phyloP scores from a whole-genome alignment of 768 basidiomycete species.

The Cantharellus anzutake region DNA sequence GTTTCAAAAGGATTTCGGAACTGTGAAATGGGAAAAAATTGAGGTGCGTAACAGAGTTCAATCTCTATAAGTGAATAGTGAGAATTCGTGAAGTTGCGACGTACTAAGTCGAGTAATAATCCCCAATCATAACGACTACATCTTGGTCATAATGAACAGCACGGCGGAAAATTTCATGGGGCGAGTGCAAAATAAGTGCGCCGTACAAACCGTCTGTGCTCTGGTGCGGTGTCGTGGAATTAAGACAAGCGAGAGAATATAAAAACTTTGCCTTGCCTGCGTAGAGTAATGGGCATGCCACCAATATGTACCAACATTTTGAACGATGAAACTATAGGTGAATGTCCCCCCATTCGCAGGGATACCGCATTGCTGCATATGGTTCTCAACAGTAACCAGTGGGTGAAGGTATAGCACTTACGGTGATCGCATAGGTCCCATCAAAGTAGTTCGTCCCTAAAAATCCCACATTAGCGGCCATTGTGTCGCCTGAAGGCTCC shows the following conservation, averaged over 20 bases:
- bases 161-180: background rate
- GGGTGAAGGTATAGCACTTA: constrained; percentile 9
- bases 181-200: constrained; percentile 8
- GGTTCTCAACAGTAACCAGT: constrained; percentile 5
- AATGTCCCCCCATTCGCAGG: constrained; percentile 3
- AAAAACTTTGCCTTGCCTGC: background rate
- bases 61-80: background rate
- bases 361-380: constrained; percentile 7
- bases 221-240: background rate
- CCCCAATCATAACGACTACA: background rate
- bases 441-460: constrained; percentile 6
- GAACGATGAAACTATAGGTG: background rate
- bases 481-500: too few species aligned
- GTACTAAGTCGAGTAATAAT: background rate
- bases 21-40: too few species aligned
- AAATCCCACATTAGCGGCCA: background rate
- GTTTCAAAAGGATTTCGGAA: background rate
- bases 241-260: background rate
- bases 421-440: constrained; percentile 8
- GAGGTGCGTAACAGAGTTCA: background rate
- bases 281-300: background rate
- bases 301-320: constrained; percentile 1
- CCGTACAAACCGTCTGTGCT: constrained; percentile 8
- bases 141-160: background rate
- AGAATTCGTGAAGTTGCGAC: background rate